Percentiles rank a stretch among this genome's conserved stretches.
phyloP scores from a whole-genome alignment of 75 land plant genomes.

The Adiantum capillusveneris region DNA sequence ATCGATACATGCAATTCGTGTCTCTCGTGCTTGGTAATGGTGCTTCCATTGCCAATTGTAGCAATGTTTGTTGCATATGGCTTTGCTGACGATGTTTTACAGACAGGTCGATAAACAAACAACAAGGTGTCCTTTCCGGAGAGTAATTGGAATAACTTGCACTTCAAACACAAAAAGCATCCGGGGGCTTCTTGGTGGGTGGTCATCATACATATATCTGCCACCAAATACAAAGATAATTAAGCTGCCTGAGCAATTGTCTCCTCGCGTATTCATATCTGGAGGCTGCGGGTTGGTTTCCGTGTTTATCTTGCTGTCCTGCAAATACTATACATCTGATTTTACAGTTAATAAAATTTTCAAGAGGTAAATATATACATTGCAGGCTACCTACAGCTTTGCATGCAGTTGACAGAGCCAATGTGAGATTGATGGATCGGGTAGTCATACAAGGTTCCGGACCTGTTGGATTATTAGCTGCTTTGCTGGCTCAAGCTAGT shows the following conservation, averaged over 20 bases:
- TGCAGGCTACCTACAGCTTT: constrained; percentile 40
- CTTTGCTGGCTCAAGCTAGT: constrained; percentile 34
- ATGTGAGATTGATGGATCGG: constrained; percentile 36
- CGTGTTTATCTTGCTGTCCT: too few relatives aligned
- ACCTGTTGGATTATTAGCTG: constrained; percentile 43
- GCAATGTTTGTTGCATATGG: background rate
- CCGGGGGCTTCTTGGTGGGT: constrained; percentile 43
- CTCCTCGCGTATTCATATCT: constrained; percentile 40
- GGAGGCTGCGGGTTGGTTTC: constrained; percentile 42
- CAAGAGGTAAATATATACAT: too few relatives aligned
- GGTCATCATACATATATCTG: constrained; percentile 41
- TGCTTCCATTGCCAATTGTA: background rate
- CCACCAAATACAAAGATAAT: constrained; percentile 49
- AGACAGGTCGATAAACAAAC: constrained; percentile 45
- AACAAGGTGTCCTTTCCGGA: constrained; percentile 35
- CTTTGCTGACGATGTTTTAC: background rate
- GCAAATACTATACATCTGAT: too few relatives aligned
- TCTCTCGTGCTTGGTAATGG: constrained; percentile 34
- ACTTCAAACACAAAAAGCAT: constrained; percentile 24
- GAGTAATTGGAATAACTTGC: constrained; percentile 46
- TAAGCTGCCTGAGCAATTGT: constrained; percentile 28
- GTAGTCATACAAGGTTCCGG: constrained; percentile 49
- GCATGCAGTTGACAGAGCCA: constrained; percentile 48
- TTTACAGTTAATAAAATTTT: too few relatives aligned
- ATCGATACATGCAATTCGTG: constrained; percentile 47